phyloP scores from a whole-genome alignment of 345 rosid species.

The Eucalyptus sp. region DNA sequence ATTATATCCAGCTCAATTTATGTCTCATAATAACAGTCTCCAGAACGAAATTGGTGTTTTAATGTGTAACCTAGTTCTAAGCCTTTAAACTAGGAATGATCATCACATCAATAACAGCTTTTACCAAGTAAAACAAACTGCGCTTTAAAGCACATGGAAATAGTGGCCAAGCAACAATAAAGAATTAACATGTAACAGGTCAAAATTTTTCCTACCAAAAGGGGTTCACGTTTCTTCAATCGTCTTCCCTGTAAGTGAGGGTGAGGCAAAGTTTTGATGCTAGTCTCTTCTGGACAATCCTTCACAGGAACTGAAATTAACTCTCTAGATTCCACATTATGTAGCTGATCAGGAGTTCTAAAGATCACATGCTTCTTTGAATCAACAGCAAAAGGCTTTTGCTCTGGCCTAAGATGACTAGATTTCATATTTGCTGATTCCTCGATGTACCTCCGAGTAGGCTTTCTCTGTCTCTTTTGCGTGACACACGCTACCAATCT shows the following conservation, averaged over 20 bases:
- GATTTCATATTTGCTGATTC: constrained; percentile 20
- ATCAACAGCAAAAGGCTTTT: neutral
- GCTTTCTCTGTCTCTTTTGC: constrained; percentile 33
- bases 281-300: constrained; percentile 8
- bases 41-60: neutral
- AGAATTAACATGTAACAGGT: neutral
- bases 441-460: constrained; percentile 43
- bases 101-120: neutral
- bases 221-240: constrained; percentile 16
- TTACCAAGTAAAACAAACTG: neutral
- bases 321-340: neutral
- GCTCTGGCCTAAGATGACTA: neutral
- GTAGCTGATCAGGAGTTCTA: constrained; percentile 4
- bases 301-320: constrained; percentile 1
- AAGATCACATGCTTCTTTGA: constrained; percentile 8
- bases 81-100: neutral
- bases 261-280: constrained; percentile 10
- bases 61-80: neutral
- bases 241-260: constrained; percentile 24
- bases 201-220: constrained; percentile 16
- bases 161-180: neutral
- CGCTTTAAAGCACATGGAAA: neutral
- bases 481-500: neutral
- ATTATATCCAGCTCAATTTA: neutral
- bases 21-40: neutral